Base-by-base conservation (phyloP, 2,329 filamentous ascomycete species). In the Pestalotiopsis fici region DNA sequence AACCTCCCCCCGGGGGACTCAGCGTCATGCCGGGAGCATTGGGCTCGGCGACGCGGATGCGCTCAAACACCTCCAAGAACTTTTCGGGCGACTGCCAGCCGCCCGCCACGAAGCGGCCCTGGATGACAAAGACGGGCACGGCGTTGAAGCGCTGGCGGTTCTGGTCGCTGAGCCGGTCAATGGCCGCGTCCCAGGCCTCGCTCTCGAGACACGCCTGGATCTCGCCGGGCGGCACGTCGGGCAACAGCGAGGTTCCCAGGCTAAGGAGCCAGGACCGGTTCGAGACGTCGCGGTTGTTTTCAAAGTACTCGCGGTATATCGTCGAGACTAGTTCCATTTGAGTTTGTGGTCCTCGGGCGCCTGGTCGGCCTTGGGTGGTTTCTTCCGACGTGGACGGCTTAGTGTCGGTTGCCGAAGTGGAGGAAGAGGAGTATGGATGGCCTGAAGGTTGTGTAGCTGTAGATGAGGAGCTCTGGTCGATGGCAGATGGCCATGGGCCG, bases 121-220 rank as follows among this genome's bases (percentile, higher is more conserved):
- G 91, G 63, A 95, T 85, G 2, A 89, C 89, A 73, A 93, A 93
- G 72, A 91, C 90, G 18, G 93, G 92, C 71, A 95, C 92, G 0
- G 92, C 92, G 66, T 83, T 83, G 65, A 95, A 79, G 6, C 71
- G 59, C 25, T 71, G 70, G 47, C 71, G 68, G 27, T 74, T 74
- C 31, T 75, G 71, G 18, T 71, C 69, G 59, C 67, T 70, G 18
- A 77, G 71, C 15, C 23, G 65, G 64, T 76, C 73, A 57, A 77
- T 66, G n/a, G 72, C 69, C 25, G 37, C 65, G 79, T 74, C 77
- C 79, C 80, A 76, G 83, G 82, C 39, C 13, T 67, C 68, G 68
- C 70, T 72, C 37, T 71, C 70, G 11, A 84, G 73, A 37, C 74
- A 75, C 3, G 67, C 65, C 7, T 71, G 72, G 43, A 80, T 74